Evolutionary conservation across 306 rosid species (phyloP), one percentile per base, ranked within the genome.

Genomic region (Pyrus bretschneideri): DNA sequence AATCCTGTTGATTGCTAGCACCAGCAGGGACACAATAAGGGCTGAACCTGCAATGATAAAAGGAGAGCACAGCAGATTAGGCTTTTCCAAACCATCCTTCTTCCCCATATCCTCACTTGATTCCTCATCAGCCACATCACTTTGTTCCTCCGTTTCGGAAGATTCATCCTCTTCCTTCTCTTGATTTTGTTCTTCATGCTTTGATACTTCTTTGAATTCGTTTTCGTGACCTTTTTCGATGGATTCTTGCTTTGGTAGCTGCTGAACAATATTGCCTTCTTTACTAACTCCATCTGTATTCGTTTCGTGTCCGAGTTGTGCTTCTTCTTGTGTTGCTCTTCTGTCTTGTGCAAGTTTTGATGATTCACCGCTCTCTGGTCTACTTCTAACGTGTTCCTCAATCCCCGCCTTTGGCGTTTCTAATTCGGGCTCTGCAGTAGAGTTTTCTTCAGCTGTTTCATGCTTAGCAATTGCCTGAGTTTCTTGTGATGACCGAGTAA

Each of bases 41-140:
- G 89, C 71, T 72, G 97, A 89, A 81, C 98, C 90, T 74, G 84
- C 89, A 61, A 87, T 27, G 44, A 76, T 72, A 67, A 82, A 63
- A 35, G 94, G 87, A 82, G 62, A 44, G 9, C 73, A 58, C 6
- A 86, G 19, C 81, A 27, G 12, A 13, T 77, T 84, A 45, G 72
- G 66, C 69, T 67, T 55, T 80, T 49, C 78, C 74, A 62, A 42
- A 33, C 40, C 61, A 6, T 54, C 42, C 78, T 73, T 75, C 78
- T 79, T 77, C 40, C 69, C 81, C 55, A 9, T 73, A 58, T 64
- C 69, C 33, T 17, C 68, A 8, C 58, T 45, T 46, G 45, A 72
- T 81, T 75, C 77, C 80, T 66, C 82, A 68, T 66, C 83, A 64
- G 45, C 68, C 18, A 12, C 12, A 67, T 88, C 84, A 42, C 66